Percentiles rank a stretch among this genome's conserved stretches.
Conservation (phyloP, 1,284 basidiomycete genomes). For the Ceratobasidium papillatum region DNA sequence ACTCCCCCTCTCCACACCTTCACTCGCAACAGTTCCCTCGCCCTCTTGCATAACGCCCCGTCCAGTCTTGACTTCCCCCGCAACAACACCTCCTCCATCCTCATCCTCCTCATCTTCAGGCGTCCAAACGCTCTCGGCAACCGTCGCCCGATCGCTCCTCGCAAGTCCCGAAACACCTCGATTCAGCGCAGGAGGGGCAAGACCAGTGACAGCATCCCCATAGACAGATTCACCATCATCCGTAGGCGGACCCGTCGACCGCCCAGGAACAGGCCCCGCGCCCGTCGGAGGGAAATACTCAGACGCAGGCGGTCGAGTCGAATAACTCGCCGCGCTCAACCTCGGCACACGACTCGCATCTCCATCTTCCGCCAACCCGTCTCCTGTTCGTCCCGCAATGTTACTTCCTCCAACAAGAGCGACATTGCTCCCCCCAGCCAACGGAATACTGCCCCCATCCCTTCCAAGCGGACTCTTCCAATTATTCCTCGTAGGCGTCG, state of each 20-base stretch:
- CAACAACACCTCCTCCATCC: neutral
- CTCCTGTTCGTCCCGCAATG: neutral
- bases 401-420: neutral
- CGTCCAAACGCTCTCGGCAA: slow-evolving; percentile 28
- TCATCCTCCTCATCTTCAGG: neutral
- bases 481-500: slow-evolving; percentile 25
- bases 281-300: slow-evolving; percentile 24
- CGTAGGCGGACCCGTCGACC: neutral
- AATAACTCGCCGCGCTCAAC: neutral
- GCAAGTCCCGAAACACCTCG: slow-evolving; percentile 12
- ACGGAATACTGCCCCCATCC: neutral
- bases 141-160: slow-evolving; percentile 28
- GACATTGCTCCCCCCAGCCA: neutral
- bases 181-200: slow-evolving; percentile 5
- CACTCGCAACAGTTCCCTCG: slow-evolving; percentile 23
- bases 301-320: slow-evolving; percentile 1
- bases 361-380: neutral
- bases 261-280: neutral
- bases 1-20: slow-evolving; percentile 24
- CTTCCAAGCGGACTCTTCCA: slow-evolving; percentile 26
- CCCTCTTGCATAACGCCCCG: slow-evolving; percentile 21
- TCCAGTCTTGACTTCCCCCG: slow-evolving; percentile 29
- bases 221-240: slow-evolving; percentile 3
- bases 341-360: slow-evolving; percentile 6
- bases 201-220: neutral